Evolutionary conservation across 2,329 filamentous ascomycete species (phyloP).

Genomic region (Apiospora arundinis): DNA sequence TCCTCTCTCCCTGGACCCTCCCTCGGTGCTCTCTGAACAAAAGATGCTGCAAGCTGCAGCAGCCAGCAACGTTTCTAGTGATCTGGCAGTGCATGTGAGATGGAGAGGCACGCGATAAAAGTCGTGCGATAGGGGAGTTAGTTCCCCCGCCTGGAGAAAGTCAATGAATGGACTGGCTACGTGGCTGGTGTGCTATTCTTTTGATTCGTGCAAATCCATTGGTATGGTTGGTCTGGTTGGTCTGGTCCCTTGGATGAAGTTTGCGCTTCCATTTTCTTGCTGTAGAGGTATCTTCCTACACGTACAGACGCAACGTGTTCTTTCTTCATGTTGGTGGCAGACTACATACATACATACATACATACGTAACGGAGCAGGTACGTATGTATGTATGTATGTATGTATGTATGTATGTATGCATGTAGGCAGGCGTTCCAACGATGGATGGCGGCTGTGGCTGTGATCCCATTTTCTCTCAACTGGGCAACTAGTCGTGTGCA

Average conservation of each 20-base stretch:
- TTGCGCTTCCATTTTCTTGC: neutral
- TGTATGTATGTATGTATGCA: neutral
- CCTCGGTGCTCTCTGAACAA: neutral
- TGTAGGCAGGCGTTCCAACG: neutral
- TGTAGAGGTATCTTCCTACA: neutral
- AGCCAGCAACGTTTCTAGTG: neutral
- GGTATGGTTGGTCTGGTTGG: no score
- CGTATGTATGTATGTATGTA: neutral
- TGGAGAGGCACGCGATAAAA: conserved; percentile 4
- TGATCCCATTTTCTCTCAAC: neutral
- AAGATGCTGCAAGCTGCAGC: neutral
- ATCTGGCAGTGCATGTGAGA: neutral
- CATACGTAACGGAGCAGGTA: no score
- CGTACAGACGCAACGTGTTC: neutral
- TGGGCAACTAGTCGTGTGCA: conserved; percentile 10
- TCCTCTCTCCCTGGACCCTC: no score
- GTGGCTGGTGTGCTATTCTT: neutral
- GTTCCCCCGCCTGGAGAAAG: neutral
- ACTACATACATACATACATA: no score
- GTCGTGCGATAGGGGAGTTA: conserved; percentile 4
- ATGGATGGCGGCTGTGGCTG: neutral
- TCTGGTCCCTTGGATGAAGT: neutral
- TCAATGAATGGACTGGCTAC: neutral
- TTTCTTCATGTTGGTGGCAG: neutral
- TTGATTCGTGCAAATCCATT: neutral